These are phyloP conservation scores for Rhynchospora breviuscula DNA, from an alignment of 176 grass and related monocot species.

Conservation along the genomic window DNA sequence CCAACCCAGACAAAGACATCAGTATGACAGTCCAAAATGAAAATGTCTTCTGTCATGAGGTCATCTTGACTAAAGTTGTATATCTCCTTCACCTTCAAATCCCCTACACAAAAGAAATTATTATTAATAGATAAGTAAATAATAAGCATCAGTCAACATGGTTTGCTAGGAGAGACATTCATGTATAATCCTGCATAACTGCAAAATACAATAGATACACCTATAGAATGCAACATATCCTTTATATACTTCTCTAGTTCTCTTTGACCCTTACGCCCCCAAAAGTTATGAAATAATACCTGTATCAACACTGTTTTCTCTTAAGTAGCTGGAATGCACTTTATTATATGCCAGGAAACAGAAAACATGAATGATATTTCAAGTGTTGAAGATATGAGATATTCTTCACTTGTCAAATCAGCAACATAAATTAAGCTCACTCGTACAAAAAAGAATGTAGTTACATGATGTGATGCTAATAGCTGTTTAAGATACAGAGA, in stretches of 20 bases:
- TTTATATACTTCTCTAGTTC: background rate
- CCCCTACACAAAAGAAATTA: slow-evolving; percentile 5
- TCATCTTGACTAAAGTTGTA: slow-evolving; percentile 86
- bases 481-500: background rate
- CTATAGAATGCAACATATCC: background rate
- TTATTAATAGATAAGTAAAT: background rate
- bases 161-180: background rate
- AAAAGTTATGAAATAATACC: background rate
- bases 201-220: background rate
- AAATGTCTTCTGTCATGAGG: slow-evolving; percentile 93
- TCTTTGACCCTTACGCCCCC: background rate
- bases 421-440: background rate
- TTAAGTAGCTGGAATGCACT: background rate
- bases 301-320: background rate
- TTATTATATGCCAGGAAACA: background rate
- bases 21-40: slow-evolving; percentile 68
- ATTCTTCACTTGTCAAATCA: background rate
- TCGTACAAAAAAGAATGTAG: background rate
- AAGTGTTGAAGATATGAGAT: background rate
- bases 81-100: slow-evolving; percentile 71
- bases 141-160: background rate
- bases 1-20: slow-evolving; percentile 82
- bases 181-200: background rate
- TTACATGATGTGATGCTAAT: background rate
- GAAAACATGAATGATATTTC: background rate